A percentile compares a stretch with the other conserved stretches of the same genome.
Conservation (phyloP, 345 rosid genomes). For the Pseudoturritis turrita region DNA sequence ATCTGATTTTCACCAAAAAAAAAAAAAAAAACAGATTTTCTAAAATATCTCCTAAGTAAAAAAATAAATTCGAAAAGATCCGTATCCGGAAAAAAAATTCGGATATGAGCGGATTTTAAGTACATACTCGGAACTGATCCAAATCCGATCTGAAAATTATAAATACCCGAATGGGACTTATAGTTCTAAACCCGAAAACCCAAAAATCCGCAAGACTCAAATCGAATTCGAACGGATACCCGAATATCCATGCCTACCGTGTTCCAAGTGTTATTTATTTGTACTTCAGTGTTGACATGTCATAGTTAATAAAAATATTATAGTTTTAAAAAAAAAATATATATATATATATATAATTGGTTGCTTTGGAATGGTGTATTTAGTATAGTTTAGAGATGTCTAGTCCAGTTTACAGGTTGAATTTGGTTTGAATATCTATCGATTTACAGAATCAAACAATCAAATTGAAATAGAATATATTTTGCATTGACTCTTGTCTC, state of each 20-base stretch:
- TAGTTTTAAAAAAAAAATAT: background rate
- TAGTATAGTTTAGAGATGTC: background rate
- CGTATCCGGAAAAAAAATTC: no score
- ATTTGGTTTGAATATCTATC: slow-evolving; percentile 1
- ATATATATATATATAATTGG: background rate
- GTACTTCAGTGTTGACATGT: background rate
- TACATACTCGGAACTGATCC: no score
- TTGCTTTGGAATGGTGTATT: background rate
- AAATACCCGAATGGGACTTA: no score
- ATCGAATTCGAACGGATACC: no score
- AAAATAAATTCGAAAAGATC: no score
- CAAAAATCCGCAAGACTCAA: no score
- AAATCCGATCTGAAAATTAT: no score
- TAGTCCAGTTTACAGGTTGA: slow-evolving; percentile 1
- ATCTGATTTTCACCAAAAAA: background rate
- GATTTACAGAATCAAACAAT: background rate
- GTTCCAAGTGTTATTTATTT: background rate
- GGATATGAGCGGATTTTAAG: no score
- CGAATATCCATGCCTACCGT: no score
- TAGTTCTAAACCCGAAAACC: no score
- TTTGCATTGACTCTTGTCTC: background rate
- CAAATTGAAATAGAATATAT: background rate
- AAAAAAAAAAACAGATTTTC: no score
- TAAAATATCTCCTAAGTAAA: no score
- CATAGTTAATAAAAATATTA: background rate